Percentiles rank a stretch among this genome's conserved stretches.
These are phyloP conservation scores for Phytophthora litchii DNA, from an alignment of 352 stramenopile genomes.

Conservation along the genomic window DNA sequence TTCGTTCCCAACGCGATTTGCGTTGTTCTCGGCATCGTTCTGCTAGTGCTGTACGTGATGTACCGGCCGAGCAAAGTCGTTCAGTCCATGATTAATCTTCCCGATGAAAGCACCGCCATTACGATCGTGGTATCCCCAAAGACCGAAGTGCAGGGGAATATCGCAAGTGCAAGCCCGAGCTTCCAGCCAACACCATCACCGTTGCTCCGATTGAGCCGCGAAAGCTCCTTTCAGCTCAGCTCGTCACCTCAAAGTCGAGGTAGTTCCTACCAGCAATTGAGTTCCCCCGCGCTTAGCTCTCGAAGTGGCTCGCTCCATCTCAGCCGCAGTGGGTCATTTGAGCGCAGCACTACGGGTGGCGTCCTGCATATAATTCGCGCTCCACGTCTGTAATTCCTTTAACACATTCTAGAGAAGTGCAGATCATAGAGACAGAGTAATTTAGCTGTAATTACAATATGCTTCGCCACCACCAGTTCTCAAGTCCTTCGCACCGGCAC, in stretches of 20 bases:
- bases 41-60: conserved; percentile 48
- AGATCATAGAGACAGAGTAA: no score
- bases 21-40: conserved; percentile 38
- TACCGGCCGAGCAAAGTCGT: conserved; percentile 42
- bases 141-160: conserved; percentile 23
- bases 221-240: conserved; percentile 32
- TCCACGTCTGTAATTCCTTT: no score
- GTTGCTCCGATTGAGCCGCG: conserved; percentile 26
- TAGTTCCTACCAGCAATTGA: conserved; percentile 25
- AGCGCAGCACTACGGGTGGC: conserved; percentile 13
- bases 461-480: no score
- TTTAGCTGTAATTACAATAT: no score
- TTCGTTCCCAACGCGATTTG: conserved; percentile 53
- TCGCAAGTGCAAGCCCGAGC: conserved; percentile 19
- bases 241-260: conserved; percentile 16
- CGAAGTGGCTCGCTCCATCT: conserved; percentile 15
- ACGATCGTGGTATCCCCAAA: conserved; percentile 36
- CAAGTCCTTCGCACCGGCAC: no score
- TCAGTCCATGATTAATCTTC: conserved; percentile 18
- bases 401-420: no score
- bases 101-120: conserved; percentile 31
- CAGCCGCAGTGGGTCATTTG: conserved; percentile 13
- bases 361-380: conserved; percentile 27
- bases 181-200: conserved; percentile 35
- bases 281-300: conserved; percentile 14